Conservation (phyloP, 1,284 basidiomycete genomes). For the Serendipita sp. region DNA sequence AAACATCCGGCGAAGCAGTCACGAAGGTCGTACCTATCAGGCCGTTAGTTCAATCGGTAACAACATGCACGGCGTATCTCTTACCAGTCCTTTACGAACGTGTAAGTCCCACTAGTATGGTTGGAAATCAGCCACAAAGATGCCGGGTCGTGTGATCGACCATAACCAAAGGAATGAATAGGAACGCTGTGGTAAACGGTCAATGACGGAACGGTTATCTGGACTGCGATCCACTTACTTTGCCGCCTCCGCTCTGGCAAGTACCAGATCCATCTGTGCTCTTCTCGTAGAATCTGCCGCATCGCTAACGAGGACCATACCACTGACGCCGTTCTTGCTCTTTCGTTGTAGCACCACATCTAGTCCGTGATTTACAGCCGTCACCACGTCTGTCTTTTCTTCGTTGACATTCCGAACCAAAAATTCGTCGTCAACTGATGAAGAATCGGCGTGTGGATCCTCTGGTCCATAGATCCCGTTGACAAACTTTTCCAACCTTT, state of each 20-base stretch:
- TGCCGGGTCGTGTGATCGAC: constrained; percentile 88
- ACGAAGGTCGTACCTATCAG: constrained; percentile 55
- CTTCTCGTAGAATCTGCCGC: constrained; percentile 77
- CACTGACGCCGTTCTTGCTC: constrained; percentile 74
- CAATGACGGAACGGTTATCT: neutral
- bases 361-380: constrained; percentile 84
- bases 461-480: constrained; percentile 42
- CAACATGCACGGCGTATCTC: neutral
- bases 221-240: constrained; percentile 29
- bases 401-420: constrained; percentile 64
- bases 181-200: constrained; percentile 39
- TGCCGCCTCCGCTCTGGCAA: constrained; percentile 89
- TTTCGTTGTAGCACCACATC: constrained; percentile 91
- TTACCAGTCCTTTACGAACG: constrained; percentile 84
- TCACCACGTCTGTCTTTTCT: constrained; percentile 90
- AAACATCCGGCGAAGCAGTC: constrained; percentile 82
- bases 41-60: neutral
- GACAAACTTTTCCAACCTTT: constrained; percentile 61
- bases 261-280: constrained; percentile 97
- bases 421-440: constrained; percentile 48
- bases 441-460: constrained; percentile 24
- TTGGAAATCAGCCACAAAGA: constrained; percentile 99
- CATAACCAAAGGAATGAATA: constrained; percentile 93
- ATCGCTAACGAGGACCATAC: constrained; percentile 87
- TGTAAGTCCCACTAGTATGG: constrained; percentile 93